Base-by-base conservation (phyloP, 2,329 filamentous ascomycete species). In the Daldinia sp. region DNA sequence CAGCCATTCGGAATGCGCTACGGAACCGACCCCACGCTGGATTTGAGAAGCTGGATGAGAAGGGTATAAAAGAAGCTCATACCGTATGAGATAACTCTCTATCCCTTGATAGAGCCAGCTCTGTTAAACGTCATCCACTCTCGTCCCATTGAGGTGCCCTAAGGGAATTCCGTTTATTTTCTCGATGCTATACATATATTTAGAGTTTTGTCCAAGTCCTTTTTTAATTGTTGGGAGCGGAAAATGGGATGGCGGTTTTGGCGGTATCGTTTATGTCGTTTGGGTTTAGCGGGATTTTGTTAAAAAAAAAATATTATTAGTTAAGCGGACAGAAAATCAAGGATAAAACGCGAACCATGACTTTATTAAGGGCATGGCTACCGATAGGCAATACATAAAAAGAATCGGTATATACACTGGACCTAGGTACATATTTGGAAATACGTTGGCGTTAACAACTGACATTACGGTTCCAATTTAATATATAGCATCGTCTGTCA, bases 1-100 rank as follows among this genome's bases (percentile, higher is more conserved):
- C 53, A 6, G 70, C 72, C 12, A 75, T 79, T 59, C 74, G 75
- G 7, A 54, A 65, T 5, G 73, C 75, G 15, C 57, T 79, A 44
- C 67, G 71, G 35, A 75, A 77, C 41, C 65, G 77, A 9, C 77
- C 77, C 2, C 59, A 74, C 28, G 68, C 71, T 53, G 65, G 58
- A 7, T 74, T 63, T 26, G 65, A 70, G n/a, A 68, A 61, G 48
- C 42, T 53, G 56, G 62, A 23, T 3, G 28, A 15, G 26, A 37
- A 54, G 3, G 44, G 59, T 12, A 58, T 41, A 35, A 62, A 63
- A 41, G 69, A 61, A 18, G 50, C 54, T 0, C 58, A 63, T 13
- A 72, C 30, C 39, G 67, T 68, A 51, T 72, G n/a, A 67, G 18
- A 23, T 23, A n/a, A n/a, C n/a, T n/a, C n/a, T n/a, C 26, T 33